Base-by-base conservation (phyloP, 768 basidiomycete genomes). In the Austroboletus eburneus region DNA sequence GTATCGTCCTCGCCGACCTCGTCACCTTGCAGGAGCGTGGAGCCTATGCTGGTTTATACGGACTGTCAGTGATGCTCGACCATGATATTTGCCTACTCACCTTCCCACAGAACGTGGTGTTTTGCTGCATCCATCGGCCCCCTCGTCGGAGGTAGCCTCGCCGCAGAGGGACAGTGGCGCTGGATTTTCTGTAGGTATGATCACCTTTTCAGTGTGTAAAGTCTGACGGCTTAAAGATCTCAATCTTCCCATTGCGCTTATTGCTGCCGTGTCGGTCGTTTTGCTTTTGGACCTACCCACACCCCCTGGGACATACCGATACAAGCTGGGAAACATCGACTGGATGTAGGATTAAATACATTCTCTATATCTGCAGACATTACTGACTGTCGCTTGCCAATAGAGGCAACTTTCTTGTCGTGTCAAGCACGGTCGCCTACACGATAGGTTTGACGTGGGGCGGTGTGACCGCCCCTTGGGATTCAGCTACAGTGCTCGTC, bases 361-460 rank as follows among this genome's bases (percentile, higher is more conserved):
- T 17, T 23, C 9, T 9, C 12, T 13, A 1, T 4, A 2, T 5
- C 27, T n/a, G 21, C 3, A 2, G 25, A 29, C 25, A 16, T 18
- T 9, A 16, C 34, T 51, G 12, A 27, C 24, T 13, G 3, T 3
- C 13, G 25, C 12, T 37, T 27, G 25, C 0, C 25, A 5, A 23
- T 39, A 72, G 75, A 16, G 76, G 76, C 20, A 76, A 75, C 43
- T 30, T 68, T 2, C 44, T 76, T 7, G 54, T 77, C 16, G 66
- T 75, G 20, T 56, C 62, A 1, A 61, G 67, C 8, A 65, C 74
- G 75, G 58, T 0, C 58, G n/a, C n/a, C n/a, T n/a, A n/a, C n/a
- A n/a, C n/a, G n/a, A n/a, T n/a, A n/a, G n/a, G n/a, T n/a, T n/a
- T 81, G 7, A 77, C 73, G 2, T 78, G 72, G 71, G 78, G 70